A percentile compares a stretch with the other conserved stretches of the same genome.
Evolutionary conservation across 176 grass and related monocot species (phyloP).

Genomic region (Hordeum vulgare): DNA sequence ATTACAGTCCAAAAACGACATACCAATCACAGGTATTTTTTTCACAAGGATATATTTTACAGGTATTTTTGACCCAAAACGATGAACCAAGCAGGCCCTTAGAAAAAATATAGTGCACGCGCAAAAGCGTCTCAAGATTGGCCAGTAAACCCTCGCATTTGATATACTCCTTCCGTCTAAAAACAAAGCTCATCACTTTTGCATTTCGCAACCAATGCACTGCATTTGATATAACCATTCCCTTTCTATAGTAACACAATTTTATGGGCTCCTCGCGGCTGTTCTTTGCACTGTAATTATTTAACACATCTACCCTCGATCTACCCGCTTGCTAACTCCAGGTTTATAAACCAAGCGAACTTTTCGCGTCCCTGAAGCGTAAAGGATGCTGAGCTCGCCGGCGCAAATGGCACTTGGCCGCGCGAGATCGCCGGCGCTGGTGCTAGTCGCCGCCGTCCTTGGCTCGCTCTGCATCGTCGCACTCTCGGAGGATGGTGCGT

Average conservation of each 20-base stretch:
- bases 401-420: slow-evolving; percentile 16
- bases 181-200: background rate
- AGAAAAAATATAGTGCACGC: background rate
- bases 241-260: background rate
- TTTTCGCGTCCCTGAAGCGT: slow-evolving; percentile 10
- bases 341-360: slow-evolving; percentile 29
- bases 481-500: slow-evolving; percentile 22
- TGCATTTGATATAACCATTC: background rate
- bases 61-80: too few species aligned
- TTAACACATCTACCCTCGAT: slow-evolving; percentile 24
- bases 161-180: background rate
- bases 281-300: slow-evolving; percentile 22
- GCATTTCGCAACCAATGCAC: slow-evolving; percentile 10
- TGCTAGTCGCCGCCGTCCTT: background rate
- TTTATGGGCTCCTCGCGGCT: background rate
- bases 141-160: slow-evolving; percentile 31
- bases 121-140: slow-evolving; percentile 30
- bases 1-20: too few species aligned
- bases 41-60: too few species aligned
- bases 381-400: background rate
- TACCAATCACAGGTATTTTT: too few species aligned
- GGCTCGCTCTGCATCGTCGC: slow-evolving; percentile 5
- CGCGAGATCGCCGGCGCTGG: background rate
- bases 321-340: slow-evolving; percentile 28
- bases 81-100: too few species aligned